Evolutionary conservation across 108 stramenopile species (phyloP), one percentile per base, ranked within the genome.

Genomic region (Cyclotella sp.): DNA sequence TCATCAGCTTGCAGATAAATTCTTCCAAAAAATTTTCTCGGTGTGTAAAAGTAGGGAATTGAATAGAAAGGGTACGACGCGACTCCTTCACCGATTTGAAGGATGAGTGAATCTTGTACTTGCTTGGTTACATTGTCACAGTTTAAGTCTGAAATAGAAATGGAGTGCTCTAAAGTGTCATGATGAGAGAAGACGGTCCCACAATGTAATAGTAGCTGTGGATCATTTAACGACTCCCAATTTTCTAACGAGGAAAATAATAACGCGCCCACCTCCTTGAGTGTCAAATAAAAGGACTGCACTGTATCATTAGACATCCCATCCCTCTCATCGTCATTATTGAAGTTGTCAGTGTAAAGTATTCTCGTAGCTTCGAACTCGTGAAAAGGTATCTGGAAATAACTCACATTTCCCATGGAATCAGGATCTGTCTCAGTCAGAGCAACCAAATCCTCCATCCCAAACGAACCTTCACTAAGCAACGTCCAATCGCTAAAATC

Each of bases 71-170:
- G 76, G 51, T 77, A 77, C 9, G 68, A 77, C 9, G 52, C 30
- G 16, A 77, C 76, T 30, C 76, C 76, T 63, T 77, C 76, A 9
- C 76, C 76, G 42, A 77, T 69, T 42, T 77, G 68, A 22, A 77
- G 54, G 5, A 44, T 63, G 12, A 60, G 76, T 11, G 19, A 28
- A 57, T 68, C 9, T 28, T 46, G 18, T 10, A 26, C 29, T 1
- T 49, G 3, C 3, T 11, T 49, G 11, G n/a, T 66, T 16, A 6
- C 22, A 46, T 47, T 22, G 21, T 10, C 39, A 34, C 40, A 19
- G 15, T n/a, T 34, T 1, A 10, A 45, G 12, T n/a, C 44, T 47
- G 45, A 5, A 1, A 9, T 2, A 2, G 40, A 40, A 9, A 9
- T 26, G 34, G 4, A 26, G 59, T 15, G 44, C 67, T 58, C 39